Evolutionary conservation across 108 stramenopile species (phyloP), one percentile per base, ranked within the genome.

Genomic region (Stephanodiscus triporus): DNA sequence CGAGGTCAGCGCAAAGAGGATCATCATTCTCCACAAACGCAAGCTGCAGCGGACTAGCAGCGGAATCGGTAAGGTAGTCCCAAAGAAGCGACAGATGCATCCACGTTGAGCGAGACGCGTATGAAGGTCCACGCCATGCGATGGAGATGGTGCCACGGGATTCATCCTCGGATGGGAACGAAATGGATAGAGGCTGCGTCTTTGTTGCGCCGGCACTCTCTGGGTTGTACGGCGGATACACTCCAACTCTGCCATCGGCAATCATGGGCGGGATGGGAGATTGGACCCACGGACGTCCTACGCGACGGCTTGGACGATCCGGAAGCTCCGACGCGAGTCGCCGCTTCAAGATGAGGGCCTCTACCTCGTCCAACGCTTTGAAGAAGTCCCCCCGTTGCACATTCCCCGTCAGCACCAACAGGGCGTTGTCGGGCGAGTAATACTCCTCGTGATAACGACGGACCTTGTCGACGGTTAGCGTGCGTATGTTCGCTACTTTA

Each of bases 21-120:
- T 81, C 69, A 26, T 81, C 75, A 66, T 77, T 76, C 62, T 81
- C 80, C 0, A 81, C 80, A 30, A 81, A 81, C 20, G 80, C 80
- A 13, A 72, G 42, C 47, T 81, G 80, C 50, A 81, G 54, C 5
- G 80, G 80, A 65, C 70, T 72, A 4, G 80, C 75, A 17, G 80
- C 80, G 5, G 69, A 71, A 13, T 76, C 80, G 54, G 73, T 65
- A 1, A 81, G 68, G 47, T 81, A 81, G 19, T 72, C 70, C 80
- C 80, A 81, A 1, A 81, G 34, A 0, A 81, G 42, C 1, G 75
- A 77, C 4, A 81, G 50, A 13, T 70, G 69, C 9, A 43, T 60
- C 80, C 80, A 81, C 9, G 48, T 34, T 0, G 40, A 26, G 36
- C 77, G 69, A 0, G 60, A 42, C 9, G 68, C 45, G 58, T 78